Conservation (phyloP, 2,329 filamentous ascomycete species). For the Nothopassalora personata region DNA sequence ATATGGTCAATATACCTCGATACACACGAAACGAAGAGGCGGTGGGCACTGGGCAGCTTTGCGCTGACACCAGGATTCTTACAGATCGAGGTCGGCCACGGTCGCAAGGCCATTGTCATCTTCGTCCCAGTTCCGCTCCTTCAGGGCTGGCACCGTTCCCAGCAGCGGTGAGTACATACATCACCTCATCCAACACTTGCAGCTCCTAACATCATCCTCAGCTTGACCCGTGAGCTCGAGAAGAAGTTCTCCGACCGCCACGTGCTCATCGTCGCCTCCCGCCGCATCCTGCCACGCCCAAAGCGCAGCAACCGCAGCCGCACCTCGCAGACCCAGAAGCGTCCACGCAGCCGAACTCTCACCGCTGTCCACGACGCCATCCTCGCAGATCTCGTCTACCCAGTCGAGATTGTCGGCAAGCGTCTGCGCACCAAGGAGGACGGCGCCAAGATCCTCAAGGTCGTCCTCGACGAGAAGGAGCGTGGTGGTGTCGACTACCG, state of each 20-base stretch:
- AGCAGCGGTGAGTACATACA: constrained; percentile 79
- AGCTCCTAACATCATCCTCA: constrained; percentile 36
- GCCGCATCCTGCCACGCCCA: constrained; percentile 96
- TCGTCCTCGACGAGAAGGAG: constrained; percentile 99
- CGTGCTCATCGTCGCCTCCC: constrained; percentile 96
- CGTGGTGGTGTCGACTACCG: constrained; percentile 98
- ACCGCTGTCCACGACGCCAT: constrained; percentile 99
- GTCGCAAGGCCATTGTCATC: constrained; percentile 99
- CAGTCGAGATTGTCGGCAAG: constrained; percentile 99
- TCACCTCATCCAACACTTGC: constrained; percentile 3
- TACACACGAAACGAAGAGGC: constrained; percentile 42
- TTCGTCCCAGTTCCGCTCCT: constrained; percentile 99
- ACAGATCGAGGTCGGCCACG: constrained; percentile 99
- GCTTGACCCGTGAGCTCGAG: constrained; percentile 99
- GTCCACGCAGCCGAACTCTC: constrained; percentile 92
- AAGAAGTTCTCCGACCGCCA: constrained; percentile 99
- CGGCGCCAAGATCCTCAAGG: constrained; percentile 96
- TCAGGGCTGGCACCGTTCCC: constrained; percentile 96
- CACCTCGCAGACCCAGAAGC: constrained; percentile 97
- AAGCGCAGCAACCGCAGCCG: constrained; percentile 97
- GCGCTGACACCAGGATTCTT: constrained; percentile 53
- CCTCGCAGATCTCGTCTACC: constrained; percentile 96
- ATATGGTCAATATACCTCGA: constrained; percentile 12
- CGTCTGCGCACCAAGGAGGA: constrained; percentile 98
- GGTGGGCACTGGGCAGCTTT: constrained; percentile 53